A percentile compares a stretch with the other conserved stretches of the same genome.
Evolutionary conservation across 257 asterid genomes (phyloP).

Genomic region (Nicotiana sylvestris): DNA sequence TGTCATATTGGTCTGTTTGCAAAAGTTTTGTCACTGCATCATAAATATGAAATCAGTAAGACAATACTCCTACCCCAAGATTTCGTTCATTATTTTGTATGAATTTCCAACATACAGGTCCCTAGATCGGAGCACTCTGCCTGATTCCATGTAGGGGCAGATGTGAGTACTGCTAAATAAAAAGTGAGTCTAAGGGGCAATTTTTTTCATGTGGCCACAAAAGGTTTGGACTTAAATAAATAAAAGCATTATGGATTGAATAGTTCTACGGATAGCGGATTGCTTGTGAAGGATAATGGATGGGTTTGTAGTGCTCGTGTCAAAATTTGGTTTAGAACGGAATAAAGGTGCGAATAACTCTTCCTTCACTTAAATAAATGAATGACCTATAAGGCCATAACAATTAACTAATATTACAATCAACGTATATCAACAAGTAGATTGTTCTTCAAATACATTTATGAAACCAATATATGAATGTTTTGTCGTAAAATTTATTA

Average conservation of each 20-base stretch:
- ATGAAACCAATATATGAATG: background rate
- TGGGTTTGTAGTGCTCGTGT: background rate
- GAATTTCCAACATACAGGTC: background rate
- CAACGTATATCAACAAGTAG: background rate
- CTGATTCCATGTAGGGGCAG: background rate
- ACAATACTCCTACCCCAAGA: background rate
- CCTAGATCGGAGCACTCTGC: constrained; percentile 1
- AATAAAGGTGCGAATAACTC: background rate
- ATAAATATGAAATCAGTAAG: background rate
- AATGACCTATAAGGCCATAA: background rate
- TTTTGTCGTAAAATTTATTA: background rate
- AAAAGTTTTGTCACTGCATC: background rate
- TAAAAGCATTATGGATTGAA: background rate
- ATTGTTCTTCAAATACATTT: background rate
- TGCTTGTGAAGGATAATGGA: background rate
- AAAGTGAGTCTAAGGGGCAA: background rate
- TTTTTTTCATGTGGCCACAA: background rate
- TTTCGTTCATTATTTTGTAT: background rate
- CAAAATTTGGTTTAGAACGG: background rate
- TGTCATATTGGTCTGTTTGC: background rate
- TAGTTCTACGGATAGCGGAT: background rate
- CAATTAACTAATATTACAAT: background rate
- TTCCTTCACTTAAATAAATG: background rate
- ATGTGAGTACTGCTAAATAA: background rate
- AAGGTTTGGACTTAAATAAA: background rate